Evolutionary conservation across 2,329 filamentous ascomycete genomes (phyloP).

Genomic region (Gaeumannomyces sp.): DNA sequence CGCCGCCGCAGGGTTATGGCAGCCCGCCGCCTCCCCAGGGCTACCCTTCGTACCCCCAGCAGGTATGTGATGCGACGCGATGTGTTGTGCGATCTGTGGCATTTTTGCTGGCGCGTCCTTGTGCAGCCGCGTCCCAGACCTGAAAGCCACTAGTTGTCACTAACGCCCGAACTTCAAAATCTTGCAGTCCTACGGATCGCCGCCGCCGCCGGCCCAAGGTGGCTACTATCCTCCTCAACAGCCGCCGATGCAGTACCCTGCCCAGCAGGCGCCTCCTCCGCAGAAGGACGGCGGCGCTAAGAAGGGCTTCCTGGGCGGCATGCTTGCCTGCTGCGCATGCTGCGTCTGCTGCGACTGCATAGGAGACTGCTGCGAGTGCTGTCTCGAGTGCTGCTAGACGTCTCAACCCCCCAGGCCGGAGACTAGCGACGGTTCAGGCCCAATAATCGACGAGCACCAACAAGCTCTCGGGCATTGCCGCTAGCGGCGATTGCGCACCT

Average conservation of each 20-base stretch:
- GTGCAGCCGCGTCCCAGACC: conserved; percentile 1
- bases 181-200: conserved; percentile 26
- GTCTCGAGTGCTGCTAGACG: conserved; percentile 28
- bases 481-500: not conserved
- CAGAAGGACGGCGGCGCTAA: conserved; percentile 27
- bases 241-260: conserved; percentile 36
- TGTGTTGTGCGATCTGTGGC: conserved; percentile 3
- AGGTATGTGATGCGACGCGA: conserved; percentile 21
- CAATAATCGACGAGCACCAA: not conserved
- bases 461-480: not conserved
- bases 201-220: conserved; percentile 24
- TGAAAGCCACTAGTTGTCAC: conserved; percentile 10
- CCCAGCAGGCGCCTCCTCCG: conserved; percentile 33
- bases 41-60: conserved; percentile 37
- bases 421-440: not conserved
- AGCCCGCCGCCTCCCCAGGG: conserved; percentile 19
- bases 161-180: not conserved
- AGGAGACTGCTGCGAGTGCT: conserved; percentile 38
- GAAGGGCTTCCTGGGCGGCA: conserved; percentile 37
- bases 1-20: conserved; percentile 19
- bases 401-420: not conserved
- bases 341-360: conserved; percentile 46
- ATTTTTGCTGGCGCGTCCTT: conserved; percentile 3
- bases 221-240: conserved; percentile 37
- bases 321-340: conserved; percentile 46